Percentiles rank a stretch among this genome's conserved stretches.
phyloP scores from a whole-genome alignment of 2,329 filamentous ascomycete species.

The Calonectria ilicicola region DNA sequence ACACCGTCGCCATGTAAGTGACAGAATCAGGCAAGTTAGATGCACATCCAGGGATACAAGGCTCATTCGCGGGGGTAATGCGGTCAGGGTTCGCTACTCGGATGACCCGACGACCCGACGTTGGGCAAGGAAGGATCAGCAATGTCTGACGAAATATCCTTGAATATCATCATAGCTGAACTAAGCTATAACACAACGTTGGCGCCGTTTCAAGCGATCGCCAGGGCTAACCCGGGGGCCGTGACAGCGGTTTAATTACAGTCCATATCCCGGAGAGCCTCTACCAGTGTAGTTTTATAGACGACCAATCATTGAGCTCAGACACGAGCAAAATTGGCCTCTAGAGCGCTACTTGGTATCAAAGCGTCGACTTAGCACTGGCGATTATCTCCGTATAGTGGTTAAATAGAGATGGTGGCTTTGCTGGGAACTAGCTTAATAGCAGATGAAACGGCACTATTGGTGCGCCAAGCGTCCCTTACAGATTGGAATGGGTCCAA shows the following conservation, averaged over 20 bases:
- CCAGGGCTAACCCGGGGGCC: neutral
- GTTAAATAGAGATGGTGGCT: neutral
- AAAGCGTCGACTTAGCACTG: neutral
- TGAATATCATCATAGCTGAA: neutral
- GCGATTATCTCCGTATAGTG: neutral
- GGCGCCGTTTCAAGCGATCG: neutral
- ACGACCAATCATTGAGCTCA: neutral
- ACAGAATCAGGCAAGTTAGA: neutral
- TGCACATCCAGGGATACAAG: neutral
- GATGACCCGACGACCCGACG: conserved; percentile 4
- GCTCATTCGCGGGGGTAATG: neutral
- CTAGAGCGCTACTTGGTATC: neutral
- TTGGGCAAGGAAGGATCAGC: neutral
- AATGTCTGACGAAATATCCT: neutral
- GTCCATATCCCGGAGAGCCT: neutral
- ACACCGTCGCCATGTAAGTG: neutral
- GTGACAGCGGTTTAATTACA: neutral
- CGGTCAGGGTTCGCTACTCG: neutral
- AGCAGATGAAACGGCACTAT: neutral
- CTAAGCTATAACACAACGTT: neutral
- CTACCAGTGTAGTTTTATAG: neutral
- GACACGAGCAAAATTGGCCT: too few species aligned
- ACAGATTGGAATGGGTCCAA: neutral
- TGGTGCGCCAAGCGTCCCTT: neutral
- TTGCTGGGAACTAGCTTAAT: neutral